Evolutionary conservation across 1,284 basidiomycete species (phyloP).

Genomic region (Puccinia hordei): DNA sequence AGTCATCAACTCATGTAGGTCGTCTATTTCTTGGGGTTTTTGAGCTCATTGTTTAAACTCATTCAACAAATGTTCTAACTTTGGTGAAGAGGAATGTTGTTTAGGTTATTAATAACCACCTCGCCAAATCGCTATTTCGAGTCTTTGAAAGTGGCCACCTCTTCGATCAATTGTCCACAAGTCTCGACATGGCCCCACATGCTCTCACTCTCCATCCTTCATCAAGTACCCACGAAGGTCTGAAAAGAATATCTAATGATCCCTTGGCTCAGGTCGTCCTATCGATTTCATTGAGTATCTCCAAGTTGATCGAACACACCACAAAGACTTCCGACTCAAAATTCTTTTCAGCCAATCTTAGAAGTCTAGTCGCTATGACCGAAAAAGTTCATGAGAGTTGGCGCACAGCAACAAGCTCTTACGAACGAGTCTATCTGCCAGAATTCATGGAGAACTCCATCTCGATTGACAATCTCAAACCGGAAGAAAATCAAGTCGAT

Average conservation of each 20-base stretch:
- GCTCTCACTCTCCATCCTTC: neutral
- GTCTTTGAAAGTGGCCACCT: constrained; percentile 6
- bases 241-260: neutral
- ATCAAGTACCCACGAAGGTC: neutral
- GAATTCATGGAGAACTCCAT: neutral
- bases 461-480: neutral
- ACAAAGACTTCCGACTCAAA: neutral
- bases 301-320: constrained; percentile 10
- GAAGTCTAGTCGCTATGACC: neutral
- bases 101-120: neutral
- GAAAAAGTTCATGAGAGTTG: neutral
- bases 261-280: neutral
- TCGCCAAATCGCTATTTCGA: constrained; percentile 4
- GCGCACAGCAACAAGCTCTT: neutral
- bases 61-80: neutral
- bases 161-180: constrained; percentile 8
- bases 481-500: neutral
- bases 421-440: neutral
- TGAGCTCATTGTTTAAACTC: neutral
- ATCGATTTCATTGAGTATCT: constrained; percentile 26
- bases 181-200: neutral
- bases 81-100: neutral
- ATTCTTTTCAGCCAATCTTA: neutral
- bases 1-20: neutral
- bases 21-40: neutral